Percentiles rank a stretch among this genome's conserved stretches.
Evolutionary conservation across 345 rosid species (phyloP).

Genomic region (Eucalyptus victrix): DNA sequence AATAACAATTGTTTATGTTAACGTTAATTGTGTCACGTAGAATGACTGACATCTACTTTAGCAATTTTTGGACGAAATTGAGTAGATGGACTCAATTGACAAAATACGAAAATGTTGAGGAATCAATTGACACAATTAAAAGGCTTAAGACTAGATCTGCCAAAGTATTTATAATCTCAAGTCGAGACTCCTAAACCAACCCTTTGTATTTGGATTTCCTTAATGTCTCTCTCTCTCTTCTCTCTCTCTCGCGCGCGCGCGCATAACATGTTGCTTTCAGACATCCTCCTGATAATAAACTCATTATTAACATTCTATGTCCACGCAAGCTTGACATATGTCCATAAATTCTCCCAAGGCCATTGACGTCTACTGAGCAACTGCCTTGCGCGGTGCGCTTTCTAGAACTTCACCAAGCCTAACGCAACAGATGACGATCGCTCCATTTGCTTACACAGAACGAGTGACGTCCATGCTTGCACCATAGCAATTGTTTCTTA

Average conservation of each 20-base stretch:
- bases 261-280: background rate
- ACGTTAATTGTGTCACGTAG: fast-evolving
- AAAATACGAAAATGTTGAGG: no score
- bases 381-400: background rate
- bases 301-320: background rate
- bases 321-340: background rate
- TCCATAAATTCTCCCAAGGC: background rate
- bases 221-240: background rate
- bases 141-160: no score
- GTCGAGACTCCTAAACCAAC: background rate
- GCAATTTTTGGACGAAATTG: no score
- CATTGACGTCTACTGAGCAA: background rate
- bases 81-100: fast-evolving
- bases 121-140: no score
- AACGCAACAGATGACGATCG: background rate
- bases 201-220: background rate
- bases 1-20: no score
- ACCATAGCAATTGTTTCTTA: background rate
- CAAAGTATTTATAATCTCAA: background rate
- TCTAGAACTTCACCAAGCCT: background rate
- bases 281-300: background rate
- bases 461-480: background rate
- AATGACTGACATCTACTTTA: no score
- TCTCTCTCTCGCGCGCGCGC: no score
- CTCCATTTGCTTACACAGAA: background rate